A percentile compares a stretch with the other conserved stretches of the same genome.
Conservation (phyloP, 2,329 filamentous ascomycete genomes). For the Huntiella savannae region DNA sequence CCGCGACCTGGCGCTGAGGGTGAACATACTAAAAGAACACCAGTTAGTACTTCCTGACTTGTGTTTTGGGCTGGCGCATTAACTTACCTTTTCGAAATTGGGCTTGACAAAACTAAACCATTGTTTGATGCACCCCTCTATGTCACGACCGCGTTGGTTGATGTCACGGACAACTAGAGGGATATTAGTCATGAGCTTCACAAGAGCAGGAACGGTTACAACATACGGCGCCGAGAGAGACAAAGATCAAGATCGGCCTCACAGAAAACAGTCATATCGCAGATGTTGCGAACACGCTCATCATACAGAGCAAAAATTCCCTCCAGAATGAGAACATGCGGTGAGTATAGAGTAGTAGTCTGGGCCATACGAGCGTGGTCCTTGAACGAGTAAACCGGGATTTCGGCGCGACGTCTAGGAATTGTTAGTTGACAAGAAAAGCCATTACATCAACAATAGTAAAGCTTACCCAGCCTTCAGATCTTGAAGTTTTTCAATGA, state of each 20-base stretch:
- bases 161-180: slow-evolving; percentile 67
- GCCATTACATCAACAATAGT: background rate
- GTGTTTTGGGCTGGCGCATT: background rate
- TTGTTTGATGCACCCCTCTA: slow-evolving; percentile 92
- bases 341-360: slow-evolving; percentile 84
- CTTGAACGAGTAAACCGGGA: slow-evolving; percentile 88
- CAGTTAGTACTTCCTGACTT: slow-evolving; percentile 9
- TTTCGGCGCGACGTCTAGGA: slow-evolving; percentile 62
- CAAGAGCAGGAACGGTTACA: background rate
- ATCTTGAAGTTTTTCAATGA: slow-evolving; percentile 62
- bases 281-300: slow-evolving; percentile 58
- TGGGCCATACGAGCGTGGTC: slow-evolving; percentile 65
- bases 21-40: slow-evolving; percentile 48
- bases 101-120: slow-evolving; percentile 96
- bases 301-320: slow-evolving; percentile 93
- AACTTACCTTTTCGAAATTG: slow-evolving; percentile 59
- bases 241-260: slow-evolving; percentile 93
- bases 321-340: slow-evolving; percentile 85
- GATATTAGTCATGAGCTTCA: background rate
- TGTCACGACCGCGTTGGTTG: slow-evolving; percentile 69
- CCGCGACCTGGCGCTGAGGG: slow-evolving; percentile 60
- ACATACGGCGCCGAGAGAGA: slow-evolving; percentile 65
- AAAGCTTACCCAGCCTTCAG: slow-evolving; percentile 68
- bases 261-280: slow-evolving; percentile 94
- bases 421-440: background rate